These are phyloP conservation scores for Pouteria glomerata DNA, from an alignment of 148 eudicot genomes.

Conservation along the genomic window DNA sequence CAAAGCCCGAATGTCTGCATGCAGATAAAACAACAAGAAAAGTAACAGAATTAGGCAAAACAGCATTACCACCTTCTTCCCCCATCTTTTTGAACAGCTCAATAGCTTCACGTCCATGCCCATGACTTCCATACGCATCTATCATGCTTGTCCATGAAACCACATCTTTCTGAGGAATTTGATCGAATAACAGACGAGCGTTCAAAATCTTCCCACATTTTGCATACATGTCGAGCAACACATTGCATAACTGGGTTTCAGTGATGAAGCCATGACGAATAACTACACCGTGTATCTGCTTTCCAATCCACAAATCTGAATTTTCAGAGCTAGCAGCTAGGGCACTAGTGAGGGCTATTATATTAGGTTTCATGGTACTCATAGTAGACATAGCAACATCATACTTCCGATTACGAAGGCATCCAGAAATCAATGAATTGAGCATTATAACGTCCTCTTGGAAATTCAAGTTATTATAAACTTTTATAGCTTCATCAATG, in stretches of 20 bases:
- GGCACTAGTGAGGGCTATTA: conserved; percentile 32
- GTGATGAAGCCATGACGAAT: conserved; percentile 15
- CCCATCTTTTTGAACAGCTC: conserved; percentile 27
- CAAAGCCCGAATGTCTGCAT: conserved; percentile 37
- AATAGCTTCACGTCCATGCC: conserved; percentile 27
- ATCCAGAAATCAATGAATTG: conserved; percentile 37
- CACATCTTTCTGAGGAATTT: conserved; percentile 6
- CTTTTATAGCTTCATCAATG: conserved; percentile 23
- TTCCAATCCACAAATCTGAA: conserved; percentile 34
- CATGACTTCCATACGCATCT: conserved; percentile 39
- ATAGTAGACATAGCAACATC: conserved; percentile 27
- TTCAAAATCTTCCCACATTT: conserved; percentile 28
- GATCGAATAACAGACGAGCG: conserved; percentile 26
- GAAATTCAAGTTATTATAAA: conserved; percentile 15
- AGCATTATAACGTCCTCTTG: conserved; percentile 22
- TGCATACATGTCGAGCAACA: conserved; percentile 31
- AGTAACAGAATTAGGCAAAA: conserved; percentile 32
- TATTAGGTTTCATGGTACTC: conserved; percentile 32
- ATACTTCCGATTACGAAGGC: conserved; percentile 23
- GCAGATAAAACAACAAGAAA: conserved; percentile 35
- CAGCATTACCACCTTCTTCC: conserved; percentile 6
- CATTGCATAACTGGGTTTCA: conserved; percentile 33
- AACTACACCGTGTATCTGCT: conserved; percentile 36
- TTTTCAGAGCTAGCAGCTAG: conserved; percentile 37
- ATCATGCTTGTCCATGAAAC: conserved; percentile 43